Evolutionary conservation across 345 rosid species (phyloP).

Genomic region (Bretschneidera sinensis): DNA sequence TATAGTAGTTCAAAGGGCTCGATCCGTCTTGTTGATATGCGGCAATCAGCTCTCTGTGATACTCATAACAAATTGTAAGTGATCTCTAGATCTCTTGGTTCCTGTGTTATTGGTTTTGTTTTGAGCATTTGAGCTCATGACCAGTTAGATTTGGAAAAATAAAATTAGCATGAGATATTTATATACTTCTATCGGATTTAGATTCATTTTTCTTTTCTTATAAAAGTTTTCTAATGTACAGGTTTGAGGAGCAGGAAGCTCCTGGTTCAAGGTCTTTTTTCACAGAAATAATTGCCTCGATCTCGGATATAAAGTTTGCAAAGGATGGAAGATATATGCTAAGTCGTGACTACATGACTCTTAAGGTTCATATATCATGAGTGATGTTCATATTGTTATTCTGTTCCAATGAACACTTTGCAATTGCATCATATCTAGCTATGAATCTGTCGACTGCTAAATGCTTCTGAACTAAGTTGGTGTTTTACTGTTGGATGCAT

Average conservation of each 20-base stretch:
- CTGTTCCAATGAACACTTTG: constrained; percentile 1
- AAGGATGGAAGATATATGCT: constrained; percentile 78
- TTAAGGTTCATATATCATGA: constrained; percentile 52
- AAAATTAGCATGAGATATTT: too few species aligned
- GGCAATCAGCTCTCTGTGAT: constrained; percentile 97
- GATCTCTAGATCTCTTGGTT: too few species aligned
- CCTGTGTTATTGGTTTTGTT: too few species aligned
- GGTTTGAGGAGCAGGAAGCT: constrained; percentile 85
- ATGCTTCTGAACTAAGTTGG: too few species aligned
- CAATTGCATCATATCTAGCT: too few species aligned
- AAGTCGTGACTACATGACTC: constrained; percentile 96
- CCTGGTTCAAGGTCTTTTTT: constrained; percentile 79
- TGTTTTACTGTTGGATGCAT: too few species aligned
- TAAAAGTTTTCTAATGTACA: constrained; percentile 17
- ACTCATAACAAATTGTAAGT: constrained; percentile 90
- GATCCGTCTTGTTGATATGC: constrained; percentile 88
- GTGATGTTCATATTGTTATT: not conserved
- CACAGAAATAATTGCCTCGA: constrained; percentile 92
- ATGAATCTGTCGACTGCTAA: too few species aligned
- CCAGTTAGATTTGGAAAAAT: too few species aligned
- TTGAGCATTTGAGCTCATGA: too few species aligned
- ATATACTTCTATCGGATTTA: too few species aligned
- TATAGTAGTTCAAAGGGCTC: constrained; percentile 99
- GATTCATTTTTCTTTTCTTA: too few species aligned
- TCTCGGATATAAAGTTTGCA: constrained; percentile 85